Base-by-base conservation (phyloP, 2,329 filamentous ascomycete species). In the Lomentospora prolificans region DNA sequence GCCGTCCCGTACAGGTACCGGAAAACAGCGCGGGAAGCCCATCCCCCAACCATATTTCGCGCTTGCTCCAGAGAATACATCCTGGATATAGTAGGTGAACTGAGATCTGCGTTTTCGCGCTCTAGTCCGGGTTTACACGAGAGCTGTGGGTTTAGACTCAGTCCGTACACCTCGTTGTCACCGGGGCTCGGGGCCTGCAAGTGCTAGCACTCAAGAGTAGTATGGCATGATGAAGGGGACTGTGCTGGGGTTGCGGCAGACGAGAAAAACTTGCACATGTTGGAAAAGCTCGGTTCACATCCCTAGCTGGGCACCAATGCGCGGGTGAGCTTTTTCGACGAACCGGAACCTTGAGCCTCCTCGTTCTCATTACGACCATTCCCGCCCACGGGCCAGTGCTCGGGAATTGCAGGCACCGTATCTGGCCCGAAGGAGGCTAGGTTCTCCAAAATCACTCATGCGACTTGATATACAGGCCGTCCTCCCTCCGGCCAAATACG, bases 231-330 rank as follows among this genome's bases (percentile, higher is more conserved):
- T 51, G 30, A n/a, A 4, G n/a, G 27, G 30, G n/a, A n/a, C n/a
- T n/a, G n/a, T n/a, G n/a, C n/a, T n/a, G n/a, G n/a, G n/a, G n/a
- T n/a, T n/a, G n/a, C n/a, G n/a, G n/a, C n/a, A n/a, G n/a, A n/a
- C 3, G 28, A 19, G 19, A n/a, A 39, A 22, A n/a, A 25, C 27
- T 50, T 28, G 17, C 53, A 55, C 53, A 55, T 55, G 53, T 41
- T 17, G 50, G n/a, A 22, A 31, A 50, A 39, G 36, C 50, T 28
- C 53, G 27, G 48, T 30, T 17, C n/a, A n/a, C n/a, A 30, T 48
- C 39, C 8, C 10, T 24, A 25, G 50, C 53, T 36, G 41, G 53
- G n/a, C 41, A 25, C 53, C 41, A 36, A 31, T 50, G 53, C 41
- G 12, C 24, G 53, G 25, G n/a, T n/a, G n/a, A n/a, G n/a, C n/a